phyloP scores from a whole-genome alignment of 192 early-diverging fungal species.

The Coemansia sp. region DNA sequence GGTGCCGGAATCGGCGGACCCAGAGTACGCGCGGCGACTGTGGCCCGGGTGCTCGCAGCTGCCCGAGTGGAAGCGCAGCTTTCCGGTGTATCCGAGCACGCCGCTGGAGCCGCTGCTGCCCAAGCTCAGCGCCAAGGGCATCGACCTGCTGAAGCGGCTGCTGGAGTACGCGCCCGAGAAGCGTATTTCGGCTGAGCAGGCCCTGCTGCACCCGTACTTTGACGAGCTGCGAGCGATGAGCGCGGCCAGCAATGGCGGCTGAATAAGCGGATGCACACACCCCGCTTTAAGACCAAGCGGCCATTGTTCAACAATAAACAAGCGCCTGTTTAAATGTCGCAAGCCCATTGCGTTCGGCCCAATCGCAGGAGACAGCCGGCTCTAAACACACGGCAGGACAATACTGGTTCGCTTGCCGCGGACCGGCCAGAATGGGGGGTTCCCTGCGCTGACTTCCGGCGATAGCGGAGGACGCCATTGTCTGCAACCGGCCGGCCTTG shows the following conservation, averaged over 20 bases:
- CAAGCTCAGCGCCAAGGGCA: conserved; percentile 78
- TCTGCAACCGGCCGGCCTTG: too few species aligned
- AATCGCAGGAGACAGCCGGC: too few species aligned
- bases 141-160: conserved; percentile 76
- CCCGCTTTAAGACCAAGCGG: too few species aligned
- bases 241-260: not conserved
- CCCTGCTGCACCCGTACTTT: conserved; percentile 56
- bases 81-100: conserved; percentile 68
- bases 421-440: not conserved
- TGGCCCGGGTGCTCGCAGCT: conserved; percentile 86
- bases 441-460: not conserved
- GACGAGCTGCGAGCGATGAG: conserved; percentile 41
- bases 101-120: conserved; percentile 72
- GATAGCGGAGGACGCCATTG: not conserved
- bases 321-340: too few species aligned
- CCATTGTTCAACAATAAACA: too few species aligned
- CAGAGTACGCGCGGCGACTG: conserved; percentile 20
- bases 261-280: conserved; percentile 7
- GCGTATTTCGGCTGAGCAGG: conserved; percentile 74
- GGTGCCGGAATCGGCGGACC: conserved; percentile 1
- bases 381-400: not conserved
- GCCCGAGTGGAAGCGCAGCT: conserved; percentile 82
- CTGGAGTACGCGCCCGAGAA: conserved; percentile 75
- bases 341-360: too few species aligned
- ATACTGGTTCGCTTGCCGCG: too few species aligned